Evolutionary conservation across 768 basidiomycete species (phyloP).

Genomic region (Mycena capillaripes): DNA sequence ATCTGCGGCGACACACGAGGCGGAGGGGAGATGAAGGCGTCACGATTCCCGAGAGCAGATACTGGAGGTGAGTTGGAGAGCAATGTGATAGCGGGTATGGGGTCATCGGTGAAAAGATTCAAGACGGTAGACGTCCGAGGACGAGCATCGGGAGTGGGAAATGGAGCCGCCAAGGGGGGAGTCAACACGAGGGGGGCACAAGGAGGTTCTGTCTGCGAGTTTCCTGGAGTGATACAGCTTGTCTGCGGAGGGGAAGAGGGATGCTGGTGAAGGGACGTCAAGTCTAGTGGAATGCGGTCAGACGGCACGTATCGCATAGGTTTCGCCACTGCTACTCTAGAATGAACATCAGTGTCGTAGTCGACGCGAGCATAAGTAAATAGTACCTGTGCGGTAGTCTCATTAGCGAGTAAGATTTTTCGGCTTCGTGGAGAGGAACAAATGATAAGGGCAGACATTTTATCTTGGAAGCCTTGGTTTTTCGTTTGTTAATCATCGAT

Average conservation of each 20-base stretch:
- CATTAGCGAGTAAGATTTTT: conserved; percentile 23
- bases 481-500: conserved; percentile 3
- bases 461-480: conserved; percentile 2
- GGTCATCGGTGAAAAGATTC: not conserved
- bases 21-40: not conserved
- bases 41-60: not conserved
- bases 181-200: not conserved
- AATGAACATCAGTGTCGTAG: not conserved
- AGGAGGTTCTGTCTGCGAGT: not conserved
- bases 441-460: conserved; percentile 25
- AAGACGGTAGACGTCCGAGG: not conserved
- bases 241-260: conserved; percentile 6
- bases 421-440: conserved; percentile 28
- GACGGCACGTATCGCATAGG: not conserved
- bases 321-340: not conserved
- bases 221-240: not conserved
- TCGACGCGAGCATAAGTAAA: not conserved
- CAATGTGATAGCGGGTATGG: not conserved
- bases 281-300: conserved; percentile 6
- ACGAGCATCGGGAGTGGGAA: not conserved
- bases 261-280: not conserved
- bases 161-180: not conserved
- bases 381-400: conserved; percentile 9
- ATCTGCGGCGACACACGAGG: not conserved
- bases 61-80: not conserved